phyloP scores from a whole-genome alignment of 306 rosid genomes.

The Benincasa hispida region DNA sequence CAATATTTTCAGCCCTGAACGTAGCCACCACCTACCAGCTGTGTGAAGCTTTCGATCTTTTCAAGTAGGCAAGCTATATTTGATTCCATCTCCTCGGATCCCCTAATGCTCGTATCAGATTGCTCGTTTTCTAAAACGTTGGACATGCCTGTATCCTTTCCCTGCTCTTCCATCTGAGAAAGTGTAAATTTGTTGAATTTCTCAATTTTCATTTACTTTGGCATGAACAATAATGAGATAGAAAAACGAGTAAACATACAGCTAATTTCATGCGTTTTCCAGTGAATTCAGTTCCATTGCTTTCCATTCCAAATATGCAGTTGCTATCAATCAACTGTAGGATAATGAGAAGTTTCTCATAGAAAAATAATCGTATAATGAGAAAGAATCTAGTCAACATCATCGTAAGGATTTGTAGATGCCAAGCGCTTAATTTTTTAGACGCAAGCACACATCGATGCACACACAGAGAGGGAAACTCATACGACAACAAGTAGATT shows the following conservation, averaged over 20 bases:
- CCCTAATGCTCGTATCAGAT: conserved; percentile 19
- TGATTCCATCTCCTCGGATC: conserved; percentile 68
- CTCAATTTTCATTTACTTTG: background rate
- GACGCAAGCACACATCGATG: background rate
- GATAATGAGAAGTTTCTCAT: background rate
- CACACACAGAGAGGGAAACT: background rate
- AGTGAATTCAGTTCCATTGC: conserved; percentile 15
- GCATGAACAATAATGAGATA: background rate
- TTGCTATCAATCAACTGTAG: background rate
- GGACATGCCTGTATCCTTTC: conserved; percentile 25
- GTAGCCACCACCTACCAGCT: conserved; percentile 35
- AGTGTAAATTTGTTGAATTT: background rate
- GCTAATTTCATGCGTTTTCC: conserved; percentile 47
- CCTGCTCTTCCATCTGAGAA: conserved; percentile 26
- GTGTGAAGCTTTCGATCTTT: conserved; percentile 62
- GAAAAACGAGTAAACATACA: conserved; percentile 13
- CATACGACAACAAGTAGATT: background rate
- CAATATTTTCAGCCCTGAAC: background rate
- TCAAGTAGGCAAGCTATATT: conserved; percentile 40
- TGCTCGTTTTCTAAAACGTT: conserved; percentile 32
- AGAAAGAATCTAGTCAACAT: background rate
- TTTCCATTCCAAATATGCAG: conserved; percentile 19
- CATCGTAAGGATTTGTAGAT: background rate
- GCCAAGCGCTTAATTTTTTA: background rate
- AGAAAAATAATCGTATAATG: conserved; percentile 7